These are phyloP conservation scores for Beauveria medogensis DNA, from an alignment of 2,329 filamentous ascomycete genomes.

Conservation along the genomic window DNA sequence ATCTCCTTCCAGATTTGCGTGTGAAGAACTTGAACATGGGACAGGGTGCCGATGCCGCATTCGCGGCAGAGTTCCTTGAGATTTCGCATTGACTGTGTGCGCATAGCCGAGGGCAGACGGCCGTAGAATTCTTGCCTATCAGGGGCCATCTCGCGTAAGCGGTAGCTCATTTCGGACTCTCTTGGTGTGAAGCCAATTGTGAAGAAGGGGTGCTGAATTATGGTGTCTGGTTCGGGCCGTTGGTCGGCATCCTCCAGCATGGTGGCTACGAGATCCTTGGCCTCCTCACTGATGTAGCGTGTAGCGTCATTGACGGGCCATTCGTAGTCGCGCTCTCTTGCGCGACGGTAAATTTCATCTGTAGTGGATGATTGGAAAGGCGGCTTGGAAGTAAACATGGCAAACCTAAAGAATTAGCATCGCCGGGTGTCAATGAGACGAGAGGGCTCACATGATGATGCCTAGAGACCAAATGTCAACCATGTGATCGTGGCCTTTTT, in stretches of 20 bases:
- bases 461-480: conserved; percentile 98
- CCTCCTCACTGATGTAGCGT: conserved; percentile 65
- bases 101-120: conserved; percentile 36
- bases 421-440: neutral
- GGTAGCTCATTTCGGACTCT: conserved; percentile 48
- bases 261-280: conserved; percentile 68
- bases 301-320: conserved; percentile 64
- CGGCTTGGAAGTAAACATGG: conserved; percentile 91
- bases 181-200: conserved; percentile 64
- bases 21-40: conserved; percentile 36
- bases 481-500: conserved; percentile 92
- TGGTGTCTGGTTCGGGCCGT: conserved; percentile 66
- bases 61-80: conserved; percentile 49
- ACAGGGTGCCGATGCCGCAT: conserved; percentile 52
- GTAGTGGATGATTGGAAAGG: conserved; percentile 90
- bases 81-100: conserved; percentile 41
- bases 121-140: conserved; percentile 51
- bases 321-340: conserved; percentile 64
- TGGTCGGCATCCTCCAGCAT: conserved; percentile 69
- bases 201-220: conserved; percentile 76
- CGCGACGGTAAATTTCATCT: conserved; percentile 74
- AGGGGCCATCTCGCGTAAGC: conserved; percentile 49
- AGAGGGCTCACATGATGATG: conserved; percentile 73
- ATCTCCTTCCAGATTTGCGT: conserved; percentile 58
- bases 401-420: conserved; percentile 53